A percentile compares a stretch with the other conserved stretches of the same genome.
Evolutionary conservation across 805 yeast species (phyloP).

Genomic region (Pichia eremophila): DNA sequence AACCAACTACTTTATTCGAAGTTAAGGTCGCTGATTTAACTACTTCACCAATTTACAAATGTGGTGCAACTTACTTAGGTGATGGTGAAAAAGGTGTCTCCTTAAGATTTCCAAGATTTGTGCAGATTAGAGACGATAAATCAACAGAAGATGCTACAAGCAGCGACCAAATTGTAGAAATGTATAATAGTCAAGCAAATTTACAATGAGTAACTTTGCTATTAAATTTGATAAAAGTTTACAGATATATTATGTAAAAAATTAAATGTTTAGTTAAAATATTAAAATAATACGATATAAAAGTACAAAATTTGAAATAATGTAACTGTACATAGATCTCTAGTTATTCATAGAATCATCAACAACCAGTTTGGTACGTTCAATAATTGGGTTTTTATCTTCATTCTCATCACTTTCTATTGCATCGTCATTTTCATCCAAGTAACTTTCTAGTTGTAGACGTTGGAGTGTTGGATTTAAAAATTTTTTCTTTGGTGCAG

Average conservation of each 20-base stretch:
- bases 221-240: not conserved
- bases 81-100: conserved; percentile 59
- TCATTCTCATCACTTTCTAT: not conserved
- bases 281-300: not conserved
- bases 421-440: conserved; percentile 3
- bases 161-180: conserved; percentile 74
- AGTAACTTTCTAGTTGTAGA: conserved; percentile 7
- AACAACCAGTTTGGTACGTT: not conserved
- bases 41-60: conserved; percentile 81
- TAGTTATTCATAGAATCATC: no score
- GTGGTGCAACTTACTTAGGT: conserved; percentile 66
- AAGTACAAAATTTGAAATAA: not conserved
- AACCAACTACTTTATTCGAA: conserved; percentile 77
- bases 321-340: no score
- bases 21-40: conserved; percentile 88
- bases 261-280: not conserved
- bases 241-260: not conserved
- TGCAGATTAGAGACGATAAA: conserved; percentile 79
- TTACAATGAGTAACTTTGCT: conserved; percentile 7
- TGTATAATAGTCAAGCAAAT: conserved; percentile 65
- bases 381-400: not conserved
- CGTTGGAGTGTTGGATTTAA: conserved; percentile 15
- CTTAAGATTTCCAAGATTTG: conserved; percentile 79
- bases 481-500: conserved; percentile 2
- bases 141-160: conserved; percentile 79